These are phyloP conservation scores for Colletotrichum plurivorum DNA, from an alignment of 2,329 filamentous ascomycete genomes.

Conservation along the genomic window DNA sequence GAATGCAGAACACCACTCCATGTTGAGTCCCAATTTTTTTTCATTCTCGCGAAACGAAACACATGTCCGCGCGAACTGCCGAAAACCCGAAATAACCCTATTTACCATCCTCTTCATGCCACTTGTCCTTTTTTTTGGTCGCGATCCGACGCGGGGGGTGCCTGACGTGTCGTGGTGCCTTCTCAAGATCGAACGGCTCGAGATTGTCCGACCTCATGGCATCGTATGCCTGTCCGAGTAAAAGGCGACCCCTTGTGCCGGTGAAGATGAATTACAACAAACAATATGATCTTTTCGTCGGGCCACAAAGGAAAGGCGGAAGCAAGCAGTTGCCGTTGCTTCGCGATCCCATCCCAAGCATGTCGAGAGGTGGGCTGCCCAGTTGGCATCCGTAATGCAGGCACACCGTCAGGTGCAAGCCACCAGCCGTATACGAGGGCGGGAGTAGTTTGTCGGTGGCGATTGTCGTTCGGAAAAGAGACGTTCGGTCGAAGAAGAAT, in stretches of 20 bases:
- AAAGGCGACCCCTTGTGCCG: not conserved
- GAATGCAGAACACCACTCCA: slow-evolving; percentile 55
- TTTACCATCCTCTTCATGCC: slow-evolving; percentile 17
- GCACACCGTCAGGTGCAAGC: not conserved
- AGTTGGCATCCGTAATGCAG: not conserved
- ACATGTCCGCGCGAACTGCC: slow-evolving; percentile 44
- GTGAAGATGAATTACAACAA: not conserved
- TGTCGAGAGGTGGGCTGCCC: not conserved
- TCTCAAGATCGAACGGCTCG: not conserved
- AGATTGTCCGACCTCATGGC: not conserved
- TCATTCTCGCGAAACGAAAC: slow-evolving; percentile 36
- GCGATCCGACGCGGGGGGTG: not conserved
- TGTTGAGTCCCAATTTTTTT: slow-evolving; percentile 48
- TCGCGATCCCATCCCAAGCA: slow-evolving; percentile 4
- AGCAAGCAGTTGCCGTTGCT: slow-evolving; percentile 3
- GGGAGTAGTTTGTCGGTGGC: not conserved
- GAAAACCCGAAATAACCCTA: slow-evolving; percentile 45
- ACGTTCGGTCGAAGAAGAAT: not conserved
- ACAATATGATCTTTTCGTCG: slow-evolving; percentile 1
- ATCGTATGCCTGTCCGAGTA: not conserved
- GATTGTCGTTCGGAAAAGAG: not conserved
- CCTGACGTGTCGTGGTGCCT: not conserved
- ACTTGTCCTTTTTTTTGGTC: slow-evolving; percentile 23
- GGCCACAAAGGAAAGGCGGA: slow-evolving; percentile 9
- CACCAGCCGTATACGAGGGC: not conserved